Conservation (phyloP, 164 flowering plant species). For the Piper betle region DNA sequence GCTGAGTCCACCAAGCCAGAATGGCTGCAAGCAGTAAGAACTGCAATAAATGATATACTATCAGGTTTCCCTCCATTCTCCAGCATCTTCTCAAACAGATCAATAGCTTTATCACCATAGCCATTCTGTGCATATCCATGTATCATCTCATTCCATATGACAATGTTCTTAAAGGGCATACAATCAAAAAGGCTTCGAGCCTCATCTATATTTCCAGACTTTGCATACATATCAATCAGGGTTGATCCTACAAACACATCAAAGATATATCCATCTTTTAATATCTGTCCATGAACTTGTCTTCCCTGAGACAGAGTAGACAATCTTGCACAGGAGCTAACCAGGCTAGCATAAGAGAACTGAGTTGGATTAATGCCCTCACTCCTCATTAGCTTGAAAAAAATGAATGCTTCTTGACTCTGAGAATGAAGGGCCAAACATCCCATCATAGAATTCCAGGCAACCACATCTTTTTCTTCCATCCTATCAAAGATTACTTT, state of each 20-base stretch:
- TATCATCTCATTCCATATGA: constrained; percentile 85
- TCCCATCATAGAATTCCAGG: constrained; percentile 77
- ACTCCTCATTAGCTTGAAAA: constrained; percentile 47
- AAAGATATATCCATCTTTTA: constrained; percentile 20
- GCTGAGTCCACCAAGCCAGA: constrained; percentile 62
- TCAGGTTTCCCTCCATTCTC: constrained; percentile 44
- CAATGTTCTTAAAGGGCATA: constrained; percentile 42
- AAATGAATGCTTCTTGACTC: constrained; percentile 41
- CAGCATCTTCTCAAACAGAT: constrained; percentile 46
- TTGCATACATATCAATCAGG: constrained; percentile 66
- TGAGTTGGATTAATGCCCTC: constrained; percentile 41
- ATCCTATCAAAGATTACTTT: constrained; percentile 28
- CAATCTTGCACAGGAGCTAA: constrained; percentile 49
- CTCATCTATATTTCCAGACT: constrained; percentile 51
- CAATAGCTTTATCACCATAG: constrained; percentile 45
- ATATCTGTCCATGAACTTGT: constrained; percentile 52
- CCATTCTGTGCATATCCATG: constrained; percentile 88
- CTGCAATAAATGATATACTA: constrained; percentile 52
- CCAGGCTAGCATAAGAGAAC: constrained; percentile 48
- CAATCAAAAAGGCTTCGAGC: constrained; percentile 42
- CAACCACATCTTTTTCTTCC: too few relatives aligned
- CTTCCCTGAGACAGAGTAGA: constrained; percentile 51
- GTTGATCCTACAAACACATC: constrained; percentile 77
- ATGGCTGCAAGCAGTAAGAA: constrained; percentile 80
- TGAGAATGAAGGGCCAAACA: constrained; percentile 46